These are phyloP conservation scores for Lepidium africanum DNA, from an alignment of 345 rosid genomes.

Conservation along the genomic window DNA sequence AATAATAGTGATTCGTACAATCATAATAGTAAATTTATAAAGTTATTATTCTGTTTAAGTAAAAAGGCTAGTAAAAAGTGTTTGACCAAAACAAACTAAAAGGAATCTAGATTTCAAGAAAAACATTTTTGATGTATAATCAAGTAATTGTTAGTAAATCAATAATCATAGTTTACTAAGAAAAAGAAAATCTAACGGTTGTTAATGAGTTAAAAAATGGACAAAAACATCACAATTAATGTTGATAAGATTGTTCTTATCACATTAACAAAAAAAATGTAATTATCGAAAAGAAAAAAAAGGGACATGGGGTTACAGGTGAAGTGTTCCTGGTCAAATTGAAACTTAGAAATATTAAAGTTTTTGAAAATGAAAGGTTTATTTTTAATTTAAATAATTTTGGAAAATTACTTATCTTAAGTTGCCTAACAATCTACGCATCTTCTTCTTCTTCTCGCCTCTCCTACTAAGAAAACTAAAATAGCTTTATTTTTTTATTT, in stretches of 20 bases:
- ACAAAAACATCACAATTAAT: slow-evolving; percentile 19
- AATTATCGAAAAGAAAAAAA: not conserved
- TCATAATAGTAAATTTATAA: slow-evolving; percentile 1
- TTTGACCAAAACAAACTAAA: no score
- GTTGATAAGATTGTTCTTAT: slow-evolving; percentile 27
- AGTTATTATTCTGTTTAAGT: not conserved
- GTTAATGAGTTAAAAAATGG: slow-evolving; percentile 17
- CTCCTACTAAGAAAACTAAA: slow-evolving; percentile 18
- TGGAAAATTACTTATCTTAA: slow-evolving; percentile 5
- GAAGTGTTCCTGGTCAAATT: slow-evolving; percentile 35
- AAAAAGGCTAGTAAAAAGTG: not conserved
- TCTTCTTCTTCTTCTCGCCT: slow-evolving; percentile 7
- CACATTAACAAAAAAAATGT: slow-evolving; percentile 1
- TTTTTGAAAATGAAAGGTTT: slow-evolving; percentile 22
- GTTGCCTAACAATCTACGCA: slow-evolving; percentile 32
- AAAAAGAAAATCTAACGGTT: not conserved
- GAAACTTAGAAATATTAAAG: slow-evolving; percentile 27
- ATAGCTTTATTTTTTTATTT: not conserved
- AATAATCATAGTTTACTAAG: slow-evolving; percentile 1
- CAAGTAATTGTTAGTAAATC: not conserved
- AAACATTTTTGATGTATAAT: no score
- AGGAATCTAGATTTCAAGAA: no score
- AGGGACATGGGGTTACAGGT: slow-evolving; percentile 22
- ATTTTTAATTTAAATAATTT: slow-evolving; percentile 5
- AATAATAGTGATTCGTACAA: slow-evolving; percentile 14